Conservation (phyloP, 371 early-diverging fungal genomes). For the Rhizopus delemar region DNA sequence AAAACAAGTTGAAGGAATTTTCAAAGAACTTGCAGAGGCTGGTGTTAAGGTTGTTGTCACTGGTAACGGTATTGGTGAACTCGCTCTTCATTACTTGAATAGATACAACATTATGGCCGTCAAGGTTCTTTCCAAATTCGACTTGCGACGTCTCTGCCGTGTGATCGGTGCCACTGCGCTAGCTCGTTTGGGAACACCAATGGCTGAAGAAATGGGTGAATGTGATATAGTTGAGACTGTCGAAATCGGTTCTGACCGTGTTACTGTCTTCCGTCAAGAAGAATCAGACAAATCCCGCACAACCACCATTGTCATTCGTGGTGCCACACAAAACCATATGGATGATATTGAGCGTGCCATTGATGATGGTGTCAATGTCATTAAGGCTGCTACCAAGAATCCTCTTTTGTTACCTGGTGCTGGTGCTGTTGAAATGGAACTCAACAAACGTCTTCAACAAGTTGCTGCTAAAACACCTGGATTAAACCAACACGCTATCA, state of each 20-base stretch:
- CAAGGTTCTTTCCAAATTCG: conserved; percentile 94
- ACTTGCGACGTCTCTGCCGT: conserved; percentile 92
- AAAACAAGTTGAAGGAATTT: conserved; percentile 73
- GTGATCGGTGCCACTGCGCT: conserved; percentile 93
- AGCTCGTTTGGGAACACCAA: conserved; percentile 91
- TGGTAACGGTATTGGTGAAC: conserved; percentile 89
- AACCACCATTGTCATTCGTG: conserved; percentile 95
- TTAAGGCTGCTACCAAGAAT: conserved; percentile 93
- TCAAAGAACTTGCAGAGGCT: conserved; percentile 88
- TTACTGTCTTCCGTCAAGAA: conserved; percentile 94
- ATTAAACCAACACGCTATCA: conserved; percentile 94
- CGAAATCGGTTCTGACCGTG: conserved; percentile 96
- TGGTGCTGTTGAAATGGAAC: conserved; percentile 95
- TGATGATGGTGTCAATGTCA: conserved; percentile 96
- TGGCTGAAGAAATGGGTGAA: conserved; percentile 96
- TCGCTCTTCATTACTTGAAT: conserved; percentile 94
- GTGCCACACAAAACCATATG: conserved; percentile 95
- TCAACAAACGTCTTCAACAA: conserved; percentile 73
- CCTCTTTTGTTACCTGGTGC: conserved; percentile 91
- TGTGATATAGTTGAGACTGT: conserved; percentile 94
- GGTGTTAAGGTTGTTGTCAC: conserved; percentile 94
- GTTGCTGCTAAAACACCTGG: conserved; percentile 90
- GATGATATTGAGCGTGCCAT: conserved; percentile 98
- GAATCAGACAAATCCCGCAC: conserved; percentile 74
- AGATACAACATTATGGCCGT: conserved; percentile 88